These are phyloP conservation scores for Tolypocladium tropicale DNA, from an alignment of 2,329 filamentous ascomycete species.

Conservation along the genomic window DNA sequence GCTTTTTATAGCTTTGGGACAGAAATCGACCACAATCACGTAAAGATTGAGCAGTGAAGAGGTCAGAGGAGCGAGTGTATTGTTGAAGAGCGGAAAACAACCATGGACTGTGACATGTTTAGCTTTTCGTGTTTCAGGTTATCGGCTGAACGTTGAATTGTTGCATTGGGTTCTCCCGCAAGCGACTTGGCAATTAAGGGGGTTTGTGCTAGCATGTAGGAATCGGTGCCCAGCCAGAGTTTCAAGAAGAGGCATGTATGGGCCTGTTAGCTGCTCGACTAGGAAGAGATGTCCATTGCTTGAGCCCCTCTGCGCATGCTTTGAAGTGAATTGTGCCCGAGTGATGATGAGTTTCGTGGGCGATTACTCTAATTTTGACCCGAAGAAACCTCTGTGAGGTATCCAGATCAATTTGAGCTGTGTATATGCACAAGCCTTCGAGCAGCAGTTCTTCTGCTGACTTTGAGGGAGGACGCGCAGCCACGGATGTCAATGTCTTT, in stretches of 20 bases:
- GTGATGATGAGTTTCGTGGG: too few species aligned
- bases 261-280: not conserved
- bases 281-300: not conserved
- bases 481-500: too few species aligned
- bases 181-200: not conserved
- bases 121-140: slow-evolving; percentile 1
- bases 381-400: too few species aligned
- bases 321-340: not conserved
- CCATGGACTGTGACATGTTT: not conserved
- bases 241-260: not conserved
- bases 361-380: too few species aligned
- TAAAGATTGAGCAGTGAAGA: not conserved
- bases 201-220: not conserved
- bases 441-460: too few species aligned
- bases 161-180: not conserved
- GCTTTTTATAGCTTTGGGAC: not conserved
- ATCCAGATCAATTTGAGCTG: too few species aligned
- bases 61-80: not conserved
- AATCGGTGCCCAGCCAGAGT: not conserved
- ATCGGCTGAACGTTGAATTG: not conserved
- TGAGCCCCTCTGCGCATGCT: not conserved
- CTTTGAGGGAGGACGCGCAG: too few species aligned
- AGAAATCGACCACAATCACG: not conserved
- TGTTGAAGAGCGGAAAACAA: not conserved
- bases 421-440: too few species aligned